Percentiles rank a stretch among this genome's conserved stretches.
phyloP scores from a whole-genome alignment of 495 filamentous ascomycete genomes.

The Parmelia sp. region DNA sequence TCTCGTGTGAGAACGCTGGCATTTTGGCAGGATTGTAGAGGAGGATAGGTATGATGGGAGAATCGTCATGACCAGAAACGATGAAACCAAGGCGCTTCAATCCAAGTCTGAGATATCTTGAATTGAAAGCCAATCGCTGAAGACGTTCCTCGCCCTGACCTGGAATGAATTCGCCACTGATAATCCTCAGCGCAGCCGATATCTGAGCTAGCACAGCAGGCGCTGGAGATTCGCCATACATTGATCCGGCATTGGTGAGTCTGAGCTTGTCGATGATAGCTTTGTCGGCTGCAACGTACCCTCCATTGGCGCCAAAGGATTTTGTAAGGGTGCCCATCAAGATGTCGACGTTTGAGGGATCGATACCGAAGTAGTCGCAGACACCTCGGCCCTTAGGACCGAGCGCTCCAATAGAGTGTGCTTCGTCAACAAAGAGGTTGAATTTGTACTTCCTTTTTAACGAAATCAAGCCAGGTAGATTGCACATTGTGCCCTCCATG shows the following conservation, averaged over 20 bases:
- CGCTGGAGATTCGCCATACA: slow-evolving; percentile 82
- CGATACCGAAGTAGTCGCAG: slow-evolving; percentile 93
- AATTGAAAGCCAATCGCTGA: slow-evolving; percentile 96
- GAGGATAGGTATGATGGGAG: slow-evolving; percentile 87
- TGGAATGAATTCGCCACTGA: slow-evolving; percentile 76
- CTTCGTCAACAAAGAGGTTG: slow-evolving; percentile 90
- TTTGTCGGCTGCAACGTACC: slow-evolving; percentile 89
- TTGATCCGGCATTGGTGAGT: slow-evolving; percentile 73
- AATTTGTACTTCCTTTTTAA: slow-evolving; percentile 97
- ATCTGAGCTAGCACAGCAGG: slow-evolving; percentile 89
- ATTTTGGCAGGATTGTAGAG: slow-evolving; percentile 97
- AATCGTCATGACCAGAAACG: slow-evolving; percentile 94
- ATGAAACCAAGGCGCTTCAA: slow-evolving; percentile 97
- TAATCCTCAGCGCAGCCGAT: slow-evolving; percentile 72
- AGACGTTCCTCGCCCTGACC: slow-evolving; percentile 94
- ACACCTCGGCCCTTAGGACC: slow-evolving; percentile 85
- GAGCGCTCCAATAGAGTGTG: slow-evolving; percentile 91
- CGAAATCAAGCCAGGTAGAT: slow-evolving; percentile 76
- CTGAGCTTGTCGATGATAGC: slow-evolving; percentile 86
- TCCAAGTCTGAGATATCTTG: slow-evolving; percentile 90
- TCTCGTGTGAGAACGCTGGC: slow-evolving; percentile 95
- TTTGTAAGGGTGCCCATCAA: slow-evolving; percentile 98
- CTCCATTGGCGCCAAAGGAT: slow-evolving; percentile 96
- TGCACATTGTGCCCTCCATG: slow-evolving; percentile 98
- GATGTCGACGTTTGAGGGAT: slow-evolving; percentile 82